phyloP scores from a whole-genome alignment of 2,329 filamentous ascomycete genomes.

The Alternaria triticina region DNA sequence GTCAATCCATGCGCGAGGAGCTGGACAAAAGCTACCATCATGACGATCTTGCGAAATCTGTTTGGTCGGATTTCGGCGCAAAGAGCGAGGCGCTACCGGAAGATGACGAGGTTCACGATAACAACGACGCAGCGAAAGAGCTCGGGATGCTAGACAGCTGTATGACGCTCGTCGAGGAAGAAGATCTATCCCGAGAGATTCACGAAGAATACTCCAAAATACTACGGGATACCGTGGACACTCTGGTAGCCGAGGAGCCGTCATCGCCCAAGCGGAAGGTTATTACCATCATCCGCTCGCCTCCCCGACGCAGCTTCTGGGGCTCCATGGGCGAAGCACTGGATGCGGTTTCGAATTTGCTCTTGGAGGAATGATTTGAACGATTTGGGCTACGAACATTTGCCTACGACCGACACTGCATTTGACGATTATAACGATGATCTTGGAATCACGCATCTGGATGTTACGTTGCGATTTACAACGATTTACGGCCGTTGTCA shows the following conservation, averaged over 20 bases:
- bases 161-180: conserved; percentile 10
- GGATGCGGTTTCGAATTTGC: conserved; percentile 22
- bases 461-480: not conserved
- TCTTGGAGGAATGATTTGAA: conserved; percentile 11
- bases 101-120: not conserved
- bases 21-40: not conserved
- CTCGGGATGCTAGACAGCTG: conserved; percentile 21
- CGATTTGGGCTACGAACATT: not conserved
- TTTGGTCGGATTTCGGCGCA: not conserved
- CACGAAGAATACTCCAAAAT: conserved; percentile 5
- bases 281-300: conserved; percentile 19
- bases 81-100: not conserved
- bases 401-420: not conserved
- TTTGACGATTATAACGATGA: not conserved
- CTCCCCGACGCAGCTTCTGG: conserved; percentile 27
- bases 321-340: conserved; percentile 26
- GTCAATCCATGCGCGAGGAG: conserved; percentile 19
- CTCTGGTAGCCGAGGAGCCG: conserved; percentile 1
- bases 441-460: not conserved
- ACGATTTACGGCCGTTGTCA: not conserved
- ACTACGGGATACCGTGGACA: conserved; percentile 7
- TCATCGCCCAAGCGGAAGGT: not conserved
- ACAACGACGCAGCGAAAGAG: not conserved
- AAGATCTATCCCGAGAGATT: conserved; percentile 1
- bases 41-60: not conserved